Evolutionary conservation across 2,329 filamentous ascomycete genomes (phyloP), one percentile per base, ranked within the genome.

Genomic region (Pseudogymnoascus sp.): DNA sequence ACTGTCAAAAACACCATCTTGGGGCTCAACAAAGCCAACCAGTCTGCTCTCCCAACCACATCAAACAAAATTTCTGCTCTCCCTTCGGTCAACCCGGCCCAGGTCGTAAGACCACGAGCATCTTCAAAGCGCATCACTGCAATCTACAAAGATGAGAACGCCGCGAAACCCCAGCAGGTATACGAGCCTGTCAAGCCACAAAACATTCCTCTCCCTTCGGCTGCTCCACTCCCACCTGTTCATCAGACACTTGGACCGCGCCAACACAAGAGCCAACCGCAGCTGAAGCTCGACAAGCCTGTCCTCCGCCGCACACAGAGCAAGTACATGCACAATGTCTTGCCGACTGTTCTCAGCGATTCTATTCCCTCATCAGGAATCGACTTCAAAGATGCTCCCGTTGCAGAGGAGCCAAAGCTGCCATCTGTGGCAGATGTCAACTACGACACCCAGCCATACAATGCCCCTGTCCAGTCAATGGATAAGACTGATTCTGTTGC

Each of bases 131-230:
- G 80, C 58, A 75, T 72, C 57, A 81, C 79, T 12, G 72, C 77
- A 2, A 73, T 85, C 59, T 84, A 83, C 71, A 81, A 81, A 67
- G 82, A 85, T 62, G 62, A 74, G 30, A 70, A 72, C 38, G 69
- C 73, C 50, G 69, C 75, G 15, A 68, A 71, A 43, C 71, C 58
- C 11, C 43, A 60, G 12, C 25, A 50, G 43, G 9, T 14, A 25
- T 22, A 28, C 3, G 59, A 62, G 14, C 63, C 60, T 28, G 38
- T 47, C 4, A 62, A 30, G 11, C 75, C 57, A 64, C 66, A 60
- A 68, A 65, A 61, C 62, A 66, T 63, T 11, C 63, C 61, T 62
- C 66, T 69, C 70, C 72, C 71, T 62, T 57, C 53, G 14, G 62
- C 28, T 30, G 28, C 60, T 14, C 63, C 67, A 7, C 57, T 64